Evolutionary conservation across 495 filamentous ascomycete species (phyloP).

Genomic region (Xylaria intraflava): DNA sequence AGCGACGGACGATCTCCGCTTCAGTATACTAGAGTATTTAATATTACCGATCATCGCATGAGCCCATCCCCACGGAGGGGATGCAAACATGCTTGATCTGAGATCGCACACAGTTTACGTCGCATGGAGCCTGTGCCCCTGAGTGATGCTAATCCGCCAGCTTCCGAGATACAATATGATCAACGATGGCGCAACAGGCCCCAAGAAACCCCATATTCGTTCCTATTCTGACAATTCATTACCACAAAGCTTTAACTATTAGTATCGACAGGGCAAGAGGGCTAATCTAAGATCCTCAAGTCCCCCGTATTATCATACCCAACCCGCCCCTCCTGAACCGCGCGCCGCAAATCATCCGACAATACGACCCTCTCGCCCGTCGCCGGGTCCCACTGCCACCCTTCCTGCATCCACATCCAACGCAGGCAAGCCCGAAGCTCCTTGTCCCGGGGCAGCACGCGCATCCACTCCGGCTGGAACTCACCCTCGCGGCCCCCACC

Average conservation of each 20-base stretch:
- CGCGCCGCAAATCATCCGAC: conserved; percentile 47
- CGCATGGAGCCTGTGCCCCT: too few relatives aligned
- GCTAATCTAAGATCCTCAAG: conserved; percentile 29
- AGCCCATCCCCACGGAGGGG: too few relatives aligned
- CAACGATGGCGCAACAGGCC: not conserved
- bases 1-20: not conserved
- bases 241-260: not conserved
- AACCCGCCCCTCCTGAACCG: conserved; percentile 54
- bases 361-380: conserved; percentile 59
- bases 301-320: conserved; percentile 54
- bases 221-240: not conserved
- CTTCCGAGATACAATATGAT: too few relatives aligned
- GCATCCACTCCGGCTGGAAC: conserved; percentile 75
- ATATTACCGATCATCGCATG: too few relatives aligned
- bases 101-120: too few relatives aligned
- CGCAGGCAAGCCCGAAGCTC: conserved; percentile 78
- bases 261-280: not conserved
- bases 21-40: not conserved
- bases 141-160: too few relatives aligned
- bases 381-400: conserved; percentile 70
- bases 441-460: conserved; percentile 79
- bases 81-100: too few relatives aligned
- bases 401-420: conserved; percentile 89
- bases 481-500: conserved; percentile 36
- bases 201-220: too few relatives aligned